Conservation (phyloP, 805 yeast species). For the Alloascoidea hylecoeti region DNA sequence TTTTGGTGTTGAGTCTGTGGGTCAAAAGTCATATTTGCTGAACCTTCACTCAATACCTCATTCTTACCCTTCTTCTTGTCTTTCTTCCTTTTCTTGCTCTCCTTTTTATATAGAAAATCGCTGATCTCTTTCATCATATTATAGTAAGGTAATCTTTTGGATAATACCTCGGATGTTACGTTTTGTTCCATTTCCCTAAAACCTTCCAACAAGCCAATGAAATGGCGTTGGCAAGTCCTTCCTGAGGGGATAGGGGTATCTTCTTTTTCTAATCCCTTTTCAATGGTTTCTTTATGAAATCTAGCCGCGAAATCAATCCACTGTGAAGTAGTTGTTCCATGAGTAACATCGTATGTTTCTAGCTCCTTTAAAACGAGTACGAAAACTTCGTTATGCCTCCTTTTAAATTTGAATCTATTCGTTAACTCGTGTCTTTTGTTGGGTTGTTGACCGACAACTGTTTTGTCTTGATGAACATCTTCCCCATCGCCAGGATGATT, state of each 20-base stretch:
- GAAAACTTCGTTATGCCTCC: conserved; percentile 1
- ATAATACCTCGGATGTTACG: background rate
- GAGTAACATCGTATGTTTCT: conserved; percentile 1
- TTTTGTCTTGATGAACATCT: background rate
- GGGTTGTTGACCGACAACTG: background rate
- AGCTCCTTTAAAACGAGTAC: background rate
- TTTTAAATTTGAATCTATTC: background rate
- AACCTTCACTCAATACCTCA: background rate
- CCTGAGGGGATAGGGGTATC: background rate
- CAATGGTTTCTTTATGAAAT: background rate
- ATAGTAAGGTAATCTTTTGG: background rate
- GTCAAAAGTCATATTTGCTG: background rate
- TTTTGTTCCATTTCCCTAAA: background rate
- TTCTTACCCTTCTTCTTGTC: background rate
- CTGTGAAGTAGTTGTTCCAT: background rate
- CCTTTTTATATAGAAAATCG: background rate
- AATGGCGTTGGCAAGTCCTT: background rate
- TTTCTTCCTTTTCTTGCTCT: background rate
- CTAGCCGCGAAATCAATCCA: background rate
- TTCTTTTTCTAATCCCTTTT: background rate
- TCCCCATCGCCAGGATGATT: too few species aligned
- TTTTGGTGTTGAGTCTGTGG: background rate
- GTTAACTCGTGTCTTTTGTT: background rate
- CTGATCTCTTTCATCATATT: conserved; percentile 1
- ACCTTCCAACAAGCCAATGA: background rate